Base-by-base conservation (phyloP, 2,329 filamentous ascomycete genomes). In the Pestalotiopsis fici region DNA sequence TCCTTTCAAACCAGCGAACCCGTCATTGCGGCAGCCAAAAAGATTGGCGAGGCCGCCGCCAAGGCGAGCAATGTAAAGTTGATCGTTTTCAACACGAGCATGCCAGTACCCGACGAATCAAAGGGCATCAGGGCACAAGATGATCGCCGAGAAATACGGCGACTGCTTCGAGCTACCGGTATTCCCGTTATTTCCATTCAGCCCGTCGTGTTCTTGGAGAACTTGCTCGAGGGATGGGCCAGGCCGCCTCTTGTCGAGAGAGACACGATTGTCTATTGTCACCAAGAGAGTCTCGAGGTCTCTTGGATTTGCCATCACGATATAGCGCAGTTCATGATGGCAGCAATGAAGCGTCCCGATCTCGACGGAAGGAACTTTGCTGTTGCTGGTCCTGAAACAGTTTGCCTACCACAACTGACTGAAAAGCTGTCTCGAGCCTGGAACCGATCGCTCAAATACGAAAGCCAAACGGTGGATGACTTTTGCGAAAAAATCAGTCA, bases 11-110 rank as follows among this genome's bases (percentile, higher is more conserved):
- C 64, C 2, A 65, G 69, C 0, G 82, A 75, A 2, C 90, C 86
- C 0, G 83, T 85, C 1, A 81, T 78, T 21, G 84, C 85, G 5
- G 88, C 85, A 0, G 88, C 88, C 64, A 89, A 85, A 0, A 84
- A 87, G 2, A 91, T 80, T 2, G 90, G 88, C 27, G 81, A 83
- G 0, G 83, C 81, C 66, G 88, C 85, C 0, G 90, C 86, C 2
- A 85, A 83, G 0, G 84, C 87, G 60, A 88, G 89, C 21, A 91
- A 78, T 0, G 68, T 75, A 27, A 73, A 69, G n/a, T 50, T 74
- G 27, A 57, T 71, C 13, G 67, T 74, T 9, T 74, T 74, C 69
- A 74, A 74, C 69, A 73, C 71, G 4, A 75, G 74, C 69, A 74
- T 75, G 68, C 72, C 74, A 1, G 71, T 75, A 0, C 73, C 75